Base-by-base conservation (phyloP, 2,329 filamentous ascomycete genomes). In the Geosmithia morbida region DNA sequence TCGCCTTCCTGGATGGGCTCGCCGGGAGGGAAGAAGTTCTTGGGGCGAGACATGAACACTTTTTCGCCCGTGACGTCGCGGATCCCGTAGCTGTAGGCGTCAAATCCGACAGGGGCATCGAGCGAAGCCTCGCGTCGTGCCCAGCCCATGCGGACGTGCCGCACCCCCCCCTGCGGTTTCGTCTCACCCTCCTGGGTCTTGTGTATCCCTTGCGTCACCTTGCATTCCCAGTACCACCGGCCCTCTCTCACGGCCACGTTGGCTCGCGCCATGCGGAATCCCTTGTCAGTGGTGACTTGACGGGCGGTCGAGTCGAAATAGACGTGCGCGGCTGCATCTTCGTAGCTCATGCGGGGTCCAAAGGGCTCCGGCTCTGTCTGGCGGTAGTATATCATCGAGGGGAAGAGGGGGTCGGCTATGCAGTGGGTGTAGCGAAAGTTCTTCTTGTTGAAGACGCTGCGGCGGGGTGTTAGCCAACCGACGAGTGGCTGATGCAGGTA, bases 191-290 rank as follows among this genome's bases (percentile, higher is more conserved):
- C 63, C 43, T 64, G 64, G 7, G 60, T 54, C 41, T 60, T 56
- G 8, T 60, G 60, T 45, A 86, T 80, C 37, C 92, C 92, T 53
- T 81, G 79, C 10, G 89, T 82, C 47, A 98, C 79, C 58, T 85
- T 89, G 63, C 90, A 88, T 65, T 98, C 92, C 72, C 88, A 98
- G 63, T 94, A 98, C 71, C 87, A 87, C 30, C 85, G 78, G 1
- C 92, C 92, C 63, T 97, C 86, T 43, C 92, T 75, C 4, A 89
- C 85, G 20, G 85, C 87, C 1, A 97, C 83, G 57, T 98, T 98
- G 13, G 87, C 88, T 40, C 90, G 79, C 2, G 85, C 83, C 72
- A 90, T 92, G 50, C 94, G 78, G 73, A 92, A 96, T 8, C 92
- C 89, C 63, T 94, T 94, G 54, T 90, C 82, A 14, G 92, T 94